These are phyloP conservation scores for Blastobotrys raffinosifermentans DNA, from an alignment of 1,139 yeast species.

Conservation along the genomic window DNA sequence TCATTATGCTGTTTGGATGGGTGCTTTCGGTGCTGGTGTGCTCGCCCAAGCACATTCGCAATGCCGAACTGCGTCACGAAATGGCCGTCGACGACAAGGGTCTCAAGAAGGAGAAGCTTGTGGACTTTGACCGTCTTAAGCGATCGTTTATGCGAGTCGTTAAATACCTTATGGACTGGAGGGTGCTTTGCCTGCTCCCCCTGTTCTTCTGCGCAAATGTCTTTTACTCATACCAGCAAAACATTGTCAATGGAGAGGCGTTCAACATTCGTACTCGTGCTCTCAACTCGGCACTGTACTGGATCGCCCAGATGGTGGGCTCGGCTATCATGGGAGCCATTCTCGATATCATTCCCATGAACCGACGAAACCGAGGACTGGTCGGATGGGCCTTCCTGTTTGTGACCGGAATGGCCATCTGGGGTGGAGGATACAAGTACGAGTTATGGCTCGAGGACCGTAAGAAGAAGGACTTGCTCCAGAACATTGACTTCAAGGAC, in stretches of 20 bases:
- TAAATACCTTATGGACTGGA: slow-evolving; percentile 16
- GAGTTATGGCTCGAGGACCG: slow-evolving; percentile 28
- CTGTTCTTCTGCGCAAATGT: slow-evolving; percentile 57
- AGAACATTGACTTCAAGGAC: slow-evolving; percentile 18
- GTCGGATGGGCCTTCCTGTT: slow-evolving; percentile 46
- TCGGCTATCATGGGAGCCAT: slow-evolving; percentile 43
- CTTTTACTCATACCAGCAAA: slow-evolving; percentile 57
- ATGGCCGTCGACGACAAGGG: slow-evolving; percentile 12
- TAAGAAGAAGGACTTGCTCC: slow-evolving; percentile 10
- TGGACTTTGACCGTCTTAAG: slow-evolving; percentile 8
- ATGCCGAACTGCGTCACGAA: slow-evolving; percentile 11
- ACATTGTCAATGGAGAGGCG: slow-evolving; percentile 48
- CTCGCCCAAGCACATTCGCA: slow-evolving; percentile 14
- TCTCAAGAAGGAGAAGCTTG: slow-evolving; percentile 9
- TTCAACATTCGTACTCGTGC: slow-evolving; percentile 54
- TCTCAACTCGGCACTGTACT: slow-evolving; percentile 52
- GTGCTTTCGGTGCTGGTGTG: slow-evolving; percentile 14
- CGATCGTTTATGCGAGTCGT: slow-evolving; percentile 9
- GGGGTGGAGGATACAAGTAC: slow-evolving; percentile 56
- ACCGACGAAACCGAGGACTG: slow-evolving; percentile 42
- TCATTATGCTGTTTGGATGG: slow-evolving; percentile 24
- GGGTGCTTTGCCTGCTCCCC: slow-evolving; percentile 40
- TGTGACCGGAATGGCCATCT: slow-evolving; percentile 41
- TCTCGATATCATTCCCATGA: slow-evolving; percentile 40
- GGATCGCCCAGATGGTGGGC: slow-evolving; percentile 56